Percentiles rank a stretch among this genome's conserved stretches.
Evolutionary conservation across 2,329 filamentous ascomycete genomes (phyloP).

Genomic region (Talaromyces sp.): DNA sequence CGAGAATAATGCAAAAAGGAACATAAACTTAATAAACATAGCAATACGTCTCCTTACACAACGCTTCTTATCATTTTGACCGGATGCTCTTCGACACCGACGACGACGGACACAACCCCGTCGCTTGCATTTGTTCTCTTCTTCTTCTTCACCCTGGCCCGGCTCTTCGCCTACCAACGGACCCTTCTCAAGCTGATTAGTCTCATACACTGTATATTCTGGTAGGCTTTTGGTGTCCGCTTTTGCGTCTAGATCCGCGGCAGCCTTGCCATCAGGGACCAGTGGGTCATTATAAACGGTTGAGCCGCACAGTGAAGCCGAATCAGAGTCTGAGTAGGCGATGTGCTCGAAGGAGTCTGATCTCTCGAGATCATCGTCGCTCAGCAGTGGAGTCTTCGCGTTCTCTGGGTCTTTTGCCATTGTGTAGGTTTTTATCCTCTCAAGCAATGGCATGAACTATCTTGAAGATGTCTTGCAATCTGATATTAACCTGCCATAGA

Average conservation of each 20-base stretch:
- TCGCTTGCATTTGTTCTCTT: neutral
- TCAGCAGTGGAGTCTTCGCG: neutral
- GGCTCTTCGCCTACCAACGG: neutral
- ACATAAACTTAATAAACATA: slow-evolving; percentile 6
- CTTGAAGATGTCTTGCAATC: no score
- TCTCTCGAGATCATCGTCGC: neutral
- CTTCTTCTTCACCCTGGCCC: neutral
- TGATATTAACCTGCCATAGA: neutral
- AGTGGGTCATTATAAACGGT: neutral
- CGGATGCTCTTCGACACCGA: slow-evolving; percentile 1
- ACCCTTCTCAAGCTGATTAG: neutral
- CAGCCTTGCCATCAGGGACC: neutral
- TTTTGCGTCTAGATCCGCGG: neutral
- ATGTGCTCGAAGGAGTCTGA: slow-evolving; percentile 5
- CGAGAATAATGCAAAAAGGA: slow-evolving; percentile 4
- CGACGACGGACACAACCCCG: slow-evolving; percentile 8
- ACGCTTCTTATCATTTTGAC: slow-evolving; percentile 3
- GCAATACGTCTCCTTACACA: slow-evolving; percentile 5
- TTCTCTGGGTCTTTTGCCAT: neutral
- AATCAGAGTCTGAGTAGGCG: slow-evolving; percentile 8
- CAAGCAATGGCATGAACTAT: neutral
- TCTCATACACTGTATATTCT: slow-evolving; percentile 4
- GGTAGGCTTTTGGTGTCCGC: slow-evolving; percentile 9
- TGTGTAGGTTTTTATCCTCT: neutral
- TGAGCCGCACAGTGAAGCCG: neutral